Percentiles rank a stretch among this genome's conserved stretches.
These are phyloP conservation scores for Cercophora scortea DNA, from an alignment of 495 filamentous ascomycete genomes.

Conservation along the genomic window DNA sequence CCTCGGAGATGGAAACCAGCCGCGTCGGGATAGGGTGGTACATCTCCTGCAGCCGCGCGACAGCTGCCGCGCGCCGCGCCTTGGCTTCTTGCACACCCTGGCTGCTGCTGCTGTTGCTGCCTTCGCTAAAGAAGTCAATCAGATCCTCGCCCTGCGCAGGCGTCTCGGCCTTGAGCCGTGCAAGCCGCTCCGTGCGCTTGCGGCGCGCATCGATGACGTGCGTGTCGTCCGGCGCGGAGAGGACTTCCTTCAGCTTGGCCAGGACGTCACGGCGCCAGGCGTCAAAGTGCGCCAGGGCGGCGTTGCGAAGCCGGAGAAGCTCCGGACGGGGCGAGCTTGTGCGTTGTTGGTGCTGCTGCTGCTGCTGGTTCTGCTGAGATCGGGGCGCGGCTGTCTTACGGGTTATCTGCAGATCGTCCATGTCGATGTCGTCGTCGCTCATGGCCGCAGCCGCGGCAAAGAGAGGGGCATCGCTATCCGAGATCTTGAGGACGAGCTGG, in stretches of 20 bases:
- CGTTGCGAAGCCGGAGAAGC: conserved; percentile 23
- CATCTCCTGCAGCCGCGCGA: conserved; percentile 24
- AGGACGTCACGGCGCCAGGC: conserved; percentile 30
- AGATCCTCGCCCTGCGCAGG: conserved; percentile 16
- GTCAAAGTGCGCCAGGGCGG: conserved; percentile 33
- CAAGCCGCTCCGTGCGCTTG: conserved; percentile 20
- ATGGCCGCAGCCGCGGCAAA: conserved; percentile 1
- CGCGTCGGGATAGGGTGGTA: conserved; percentile 42
- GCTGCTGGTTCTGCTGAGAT: neutral
- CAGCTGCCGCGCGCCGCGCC: conserved; percentile 13
- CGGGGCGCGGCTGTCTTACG: neutral
- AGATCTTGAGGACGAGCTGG: conserved; percentile 24
- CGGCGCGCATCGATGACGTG: conserved; percentile 28
- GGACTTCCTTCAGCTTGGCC: conserved; percentile 28
- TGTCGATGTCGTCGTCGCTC: neutral
- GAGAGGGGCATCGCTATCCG: conserved; percentile 2
- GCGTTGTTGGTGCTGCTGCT: neutral
- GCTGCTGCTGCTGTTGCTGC: neutral
- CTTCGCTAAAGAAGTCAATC: conserved; percentile 19
- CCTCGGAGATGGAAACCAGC: conserved; percentile 28
- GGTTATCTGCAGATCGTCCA: neutral
- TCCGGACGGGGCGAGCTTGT: conserved; percentile 15
- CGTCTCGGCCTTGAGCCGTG: conserved; percentile 8
- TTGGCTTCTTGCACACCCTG: neutral
- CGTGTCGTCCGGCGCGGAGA: conserved; percentile 25